A percentile compares a stretch with the other conserved stretches of the same genome.
These are phyloP conservation scores for Diaporthe vaccinii DNA, from an alignment of 2,329 filamentous ascomycete species.

Conservation along the genomic window DNA sequence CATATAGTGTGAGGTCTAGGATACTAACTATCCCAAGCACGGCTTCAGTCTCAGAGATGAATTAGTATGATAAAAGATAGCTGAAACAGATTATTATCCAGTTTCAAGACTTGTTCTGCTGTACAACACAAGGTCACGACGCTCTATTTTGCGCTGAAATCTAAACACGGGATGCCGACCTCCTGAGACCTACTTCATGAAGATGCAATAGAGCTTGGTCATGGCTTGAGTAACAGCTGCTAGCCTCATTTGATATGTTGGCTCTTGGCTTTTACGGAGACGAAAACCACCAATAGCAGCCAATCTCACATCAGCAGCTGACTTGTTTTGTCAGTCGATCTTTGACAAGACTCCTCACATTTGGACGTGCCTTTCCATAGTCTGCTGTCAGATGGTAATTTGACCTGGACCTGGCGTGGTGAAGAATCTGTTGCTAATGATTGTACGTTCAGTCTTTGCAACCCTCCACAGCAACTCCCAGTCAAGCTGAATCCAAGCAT, in stretches of 20 bases:
- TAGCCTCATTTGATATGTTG: background rate
- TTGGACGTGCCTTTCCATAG: background rate
- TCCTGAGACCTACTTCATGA: background rate
- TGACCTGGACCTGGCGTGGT: background rate
- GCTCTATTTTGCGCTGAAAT: background rate
- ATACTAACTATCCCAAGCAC: background rate
- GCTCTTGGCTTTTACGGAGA: background rate
- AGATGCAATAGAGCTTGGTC: background rate
- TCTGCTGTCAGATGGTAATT: background rate
- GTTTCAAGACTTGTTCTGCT: background rate
- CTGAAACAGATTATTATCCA: background rate
- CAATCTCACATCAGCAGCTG: conserved; percentile 24
- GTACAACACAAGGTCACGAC: background rate
- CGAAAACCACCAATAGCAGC: background rate
- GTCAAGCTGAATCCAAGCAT: background rate
- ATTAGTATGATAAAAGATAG: too few species aligned
- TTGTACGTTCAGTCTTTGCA: background rate
- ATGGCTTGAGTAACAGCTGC: background rate
- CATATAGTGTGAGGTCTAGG: background rate
- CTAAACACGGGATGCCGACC: background rate
- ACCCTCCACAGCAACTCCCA: background rate
- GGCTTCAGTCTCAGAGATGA: background rate
- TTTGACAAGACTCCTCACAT: background rate
- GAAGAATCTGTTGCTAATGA: background rate
- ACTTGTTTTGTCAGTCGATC: background rate